These are phyloP conservation scores for Olyra latifolia DNA, from an alignment of 176 grass and related monocot genomes.

Conservation along the genomic window DNA sequence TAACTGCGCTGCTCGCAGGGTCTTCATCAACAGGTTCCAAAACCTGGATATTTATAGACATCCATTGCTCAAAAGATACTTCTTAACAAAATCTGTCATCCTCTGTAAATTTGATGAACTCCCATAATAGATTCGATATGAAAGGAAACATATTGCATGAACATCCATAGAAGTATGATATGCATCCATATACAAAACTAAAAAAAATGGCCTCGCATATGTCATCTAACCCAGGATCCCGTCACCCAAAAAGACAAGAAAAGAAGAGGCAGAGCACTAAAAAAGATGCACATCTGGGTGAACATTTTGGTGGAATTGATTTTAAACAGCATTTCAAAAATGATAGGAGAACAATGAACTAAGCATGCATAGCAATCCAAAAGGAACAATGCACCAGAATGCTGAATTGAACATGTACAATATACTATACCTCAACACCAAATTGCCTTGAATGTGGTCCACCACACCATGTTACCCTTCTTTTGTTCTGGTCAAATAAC, in stretches of 20 bases:
- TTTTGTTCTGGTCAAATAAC: constrained; percentile 68
- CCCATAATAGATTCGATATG: background rate
- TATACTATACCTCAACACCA: constrained; percentile 55
- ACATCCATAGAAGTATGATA: constrained; percentile 16
- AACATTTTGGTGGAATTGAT: constrained; percentile 11
- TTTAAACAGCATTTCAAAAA: constrained; percentile 9
- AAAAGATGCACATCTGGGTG: constrained; percentile 6
- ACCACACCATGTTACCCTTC: constrained; percentile 87
- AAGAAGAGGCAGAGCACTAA: background rate
- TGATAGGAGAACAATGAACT: constrained; percentile 4
- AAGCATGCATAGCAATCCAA: constrained; percentile 23
- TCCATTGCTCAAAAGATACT: constrained; percentile 19
- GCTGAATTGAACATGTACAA: constrained; percentile 19
- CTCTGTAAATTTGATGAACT: constrained; percentile 1
- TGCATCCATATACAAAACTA: background rate
- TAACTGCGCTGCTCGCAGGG: constrained; percentile 18
- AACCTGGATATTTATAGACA: constrained; percentile 43
- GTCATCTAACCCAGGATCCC: background rate
- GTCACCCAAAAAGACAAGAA: background rate
- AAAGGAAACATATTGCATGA: constrained; percentile 3
- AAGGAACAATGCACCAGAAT: background rate
- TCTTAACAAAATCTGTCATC: constrained; percentile 1
- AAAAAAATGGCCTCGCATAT: constrained; percentile 9
- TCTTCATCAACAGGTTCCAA: constrained; percentile 31
- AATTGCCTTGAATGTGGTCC: constrained; percentile 49